Evolutionary conservation across 129 eudicot genomes (phyloP).

Genomic region (Flaveria bidentis): DNA sequence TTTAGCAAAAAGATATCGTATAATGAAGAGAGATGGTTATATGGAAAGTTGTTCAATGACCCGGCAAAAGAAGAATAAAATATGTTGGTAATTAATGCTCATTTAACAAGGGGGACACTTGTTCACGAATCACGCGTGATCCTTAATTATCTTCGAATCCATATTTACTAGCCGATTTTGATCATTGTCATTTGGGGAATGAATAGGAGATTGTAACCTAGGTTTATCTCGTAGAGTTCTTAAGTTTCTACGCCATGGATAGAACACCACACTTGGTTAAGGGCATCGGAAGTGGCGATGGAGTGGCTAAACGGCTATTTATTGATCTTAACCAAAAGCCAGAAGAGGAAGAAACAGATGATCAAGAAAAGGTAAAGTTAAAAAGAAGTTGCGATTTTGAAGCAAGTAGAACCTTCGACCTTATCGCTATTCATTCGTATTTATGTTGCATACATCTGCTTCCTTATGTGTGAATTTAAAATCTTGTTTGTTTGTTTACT

Average conservation of each 20-base stretch:
- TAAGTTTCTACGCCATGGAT: slow-evolving; percentile 32
- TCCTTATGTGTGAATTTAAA: neutral
- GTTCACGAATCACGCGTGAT: slow-evolving; percentile 8
- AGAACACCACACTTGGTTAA: slow-evolving; percentile 6
- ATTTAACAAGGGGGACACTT: slow-evolving; percentile 15
- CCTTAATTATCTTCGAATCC: neutral
- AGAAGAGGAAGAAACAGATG: slow-evolving; percentile 31
- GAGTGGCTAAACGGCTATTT: slow-evolving; percentile 34
- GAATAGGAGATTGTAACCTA: slow-evolving; percentile 10
- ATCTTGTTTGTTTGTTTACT: neutral
- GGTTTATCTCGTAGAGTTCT: slow-evolving; percentile 9
- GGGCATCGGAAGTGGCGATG: slow-evolving; percentile 25
- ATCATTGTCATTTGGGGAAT: slow-evolving; percentile 7
- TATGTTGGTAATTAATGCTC: slow-evolving; percentile 21
- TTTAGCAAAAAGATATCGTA: slow-evolving; percentile 14
- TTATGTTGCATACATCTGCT: neutral
- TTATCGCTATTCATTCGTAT: neutral
- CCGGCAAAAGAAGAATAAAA: slow-evolving; percentile 23
- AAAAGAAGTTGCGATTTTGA: slow-evolving; percentile 2
- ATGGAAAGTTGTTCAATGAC: slow-evolving; percentile 30
- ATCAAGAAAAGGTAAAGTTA: slow-evolving; percentile 26
- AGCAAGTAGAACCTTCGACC: neutral
- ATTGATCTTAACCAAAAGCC: slow-evolving; percentile 41
- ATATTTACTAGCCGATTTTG: neutral
- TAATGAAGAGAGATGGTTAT: neutral